These are phyloP conservation scores for Polygonum aviculare DNA, from an alignment of 148 eudicot species.

Conservation along the genomic window DNA sequence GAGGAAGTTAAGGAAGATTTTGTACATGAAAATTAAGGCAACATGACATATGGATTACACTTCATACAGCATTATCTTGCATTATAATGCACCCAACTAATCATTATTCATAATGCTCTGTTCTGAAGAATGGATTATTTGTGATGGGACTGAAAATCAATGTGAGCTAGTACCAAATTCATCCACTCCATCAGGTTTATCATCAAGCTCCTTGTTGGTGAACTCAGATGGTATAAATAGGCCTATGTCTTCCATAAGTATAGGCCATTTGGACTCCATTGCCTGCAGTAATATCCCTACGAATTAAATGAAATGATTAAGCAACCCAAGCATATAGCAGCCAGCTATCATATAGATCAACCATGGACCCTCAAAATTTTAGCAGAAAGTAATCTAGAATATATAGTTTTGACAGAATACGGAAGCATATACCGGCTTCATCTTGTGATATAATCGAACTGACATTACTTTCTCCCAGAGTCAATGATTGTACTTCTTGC, in stretches of 20 bases:
- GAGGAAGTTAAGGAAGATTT: neutral
- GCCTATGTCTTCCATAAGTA: slow-evolving; percentile 62
- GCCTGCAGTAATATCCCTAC: slow-evolving; percentile 48
- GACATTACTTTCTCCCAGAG: slow-evolving; percentile 25
- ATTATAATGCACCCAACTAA: neutral
- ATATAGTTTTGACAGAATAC: neutral
- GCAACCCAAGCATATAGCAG: neutral
- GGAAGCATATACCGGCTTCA: slow-evolving; percentile 51
- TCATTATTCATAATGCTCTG: neutral
- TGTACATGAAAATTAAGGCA: neutral
- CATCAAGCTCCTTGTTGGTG: slow-evolving; percentile 53
- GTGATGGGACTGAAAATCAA: neutral
- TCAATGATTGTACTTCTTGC: slow-evolving; percentile 36
- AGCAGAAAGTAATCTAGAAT: neutral
- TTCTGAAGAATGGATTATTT: too few species aligned
- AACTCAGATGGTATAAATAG: slow-evolving; percentile 65
- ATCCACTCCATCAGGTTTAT: slow-evolving; percentile 44
- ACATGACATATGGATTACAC: too few species aligned
- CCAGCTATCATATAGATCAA: neutral
- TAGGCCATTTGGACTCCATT: slow-evolving; percentile 52
- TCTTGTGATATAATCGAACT: slow-evolving; percentile 32
- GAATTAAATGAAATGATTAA: slow-evolving; percentile 9
- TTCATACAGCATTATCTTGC: neutral
- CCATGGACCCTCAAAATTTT: neutral
- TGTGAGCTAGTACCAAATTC: neutral